Base-by-base conservation (phyloP, 768 basidiomycete genomes). In the Pleurotus djamor region DNA sequence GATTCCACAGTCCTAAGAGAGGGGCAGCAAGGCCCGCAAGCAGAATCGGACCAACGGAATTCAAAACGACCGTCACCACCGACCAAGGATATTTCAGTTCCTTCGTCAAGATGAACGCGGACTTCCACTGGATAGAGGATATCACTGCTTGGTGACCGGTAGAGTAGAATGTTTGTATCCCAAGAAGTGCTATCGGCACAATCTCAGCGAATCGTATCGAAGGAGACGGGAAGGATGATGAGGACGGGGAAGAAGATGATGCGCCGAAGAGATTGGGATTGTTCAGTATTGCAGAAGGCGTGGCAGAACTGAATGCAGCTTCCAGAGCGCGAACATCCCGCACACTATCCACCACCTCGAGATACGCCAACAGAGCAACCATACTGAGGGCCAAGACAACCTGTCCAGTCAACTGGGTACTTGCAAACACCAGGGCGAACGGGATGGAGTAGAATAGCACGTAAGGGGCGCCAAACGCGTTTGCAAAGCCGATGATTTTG, bases 141-240 rank as follows among this genome's bases (percentile, higher is more conserved):
- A 98, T 79, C 3, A 88, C 88, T 1, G 94, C 82, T 72, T 98
- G 95, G 67, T 99, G 97, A 2, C 97, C 96, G 0, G 96, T 98
- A 0, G 84, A 78, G 69, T 91, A 92, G 79, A 96, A 98, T 6
- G 83, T 72, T 51, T 92, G 82, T 41, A 91, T 72, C 0, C 87
- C 89, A 9, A 97, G 77, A 6, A 98, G 80, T 0, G 89, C 88
- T 12, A 98, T 70, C 0, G 89, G 88, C 0, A 84, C 79, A 21
- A 91, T 73, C 60, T 96, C 92, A 5, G 82, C 73, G 70, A 96
- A 92, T 6, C 72, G 71, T 9, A 87, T 63, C 3, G 75, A 68
- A 9, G 74, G 74, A 3, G 73, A 60, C 14, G 58, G 14, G 12
- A 37, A 21, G 13, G 48, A 14, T 12, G 17, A 8, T 10, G 16